A percentile compares a stretch with the other conserved stretches of the same genome.
Evolutionary conservation across 768 basidiomycete species (phyloP).

Genomic region (Suillus bovinus): DNA sequence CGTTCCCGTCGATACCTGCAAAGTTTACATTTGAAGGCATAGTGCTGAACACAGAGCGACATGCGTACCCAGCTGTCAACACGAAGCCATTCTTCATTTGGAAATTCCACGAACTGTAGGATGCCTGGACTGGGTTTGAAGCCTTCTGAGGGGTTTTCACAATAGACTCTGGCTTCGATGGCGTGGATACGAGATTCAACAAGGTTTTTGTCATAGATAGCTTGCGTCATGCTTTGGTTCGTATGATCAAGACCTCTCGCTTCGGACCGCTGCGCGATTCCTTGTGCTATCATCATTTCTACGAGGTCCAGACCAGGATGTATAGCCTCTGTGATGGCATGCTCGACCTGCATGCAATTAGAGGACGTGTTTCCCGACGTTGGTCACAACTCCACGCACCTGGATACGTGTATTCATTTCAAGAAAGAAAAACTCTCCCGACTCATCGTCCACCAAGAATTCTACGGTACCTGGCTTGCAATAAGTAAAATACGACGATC

Average conservation of each 20-base stretch:
- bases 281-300: constrained; percentile 64
- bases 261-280: constrained; percentile 36
- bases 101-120: constrained; percentile 53
- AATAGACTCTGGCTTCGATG: constrained; percentile 60
- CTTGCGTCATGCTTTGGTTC: constrained; percentile 38
- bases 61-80: constrained; percentile 57
- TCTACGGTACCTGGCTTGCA: constrained; percentile 59
- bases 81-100: constrained; percentile 50
- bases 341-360: constrained; percentile 51
- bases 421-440: constrained; percentile 61
- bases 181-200: constrained; percentile 32
- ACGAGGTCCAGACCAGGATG: constrained; percentile 62
- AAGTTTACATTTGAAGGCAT: neutral
- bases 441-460: constrained; percentile 57
- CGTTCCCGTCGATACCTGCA: constrained; percentile 50
- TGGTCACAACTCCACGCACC: constrained; percentile 24
- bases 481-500: neutral
- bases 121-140: constrained; percentile 64
- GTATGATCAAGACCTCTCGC: constrained; percentile 17
- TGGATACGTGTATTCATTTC: constrained; percentile 75
- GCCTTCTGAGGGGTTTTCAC: constrained; percentile 58
- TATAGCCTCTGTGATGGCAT: constrained; percentile 60
- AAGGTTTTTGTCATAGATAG: constrained; percentile 33
- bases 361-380: neutral
- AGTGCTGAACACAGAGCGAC: constrained; percentile 8